These are phyloP conservation scores for Fibroporia radiculosa DNA, from an alignment of 768 basidiomycete species.

Conservation along the genomic window DNA sequence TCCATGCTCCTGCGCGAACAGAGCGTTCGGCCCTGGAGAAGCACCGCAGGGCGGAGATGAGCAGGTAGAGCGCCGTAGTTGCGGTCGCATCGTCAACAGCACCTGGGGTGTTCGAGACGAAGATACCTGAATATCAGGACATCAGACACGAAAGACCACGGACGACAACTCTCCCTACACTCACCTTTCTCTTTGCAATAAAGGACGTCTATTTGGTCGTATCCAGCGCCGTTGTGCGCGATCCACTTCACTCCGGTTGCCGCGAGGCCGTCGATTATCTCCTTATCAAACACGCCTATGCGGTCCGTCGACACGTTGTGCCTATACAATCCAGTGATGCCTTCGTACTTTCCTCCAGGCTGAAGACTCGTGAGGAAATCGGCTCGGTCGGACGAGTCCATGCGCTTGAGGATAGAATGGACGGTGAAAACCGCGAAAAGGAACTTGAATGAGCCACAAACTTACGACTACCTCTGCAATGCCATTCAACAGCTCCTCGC, in stretches of 20 bases:
- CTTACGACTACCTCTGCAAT: conserved; percentile 75
- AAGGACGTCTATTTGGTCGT: conserved; percentile 77
- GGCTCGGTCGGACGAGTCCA: conserved; percentile 32
- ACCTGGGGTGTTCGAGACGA: conserved; percentile 81
- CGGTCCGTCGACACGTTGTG: conserved; percentile 56
- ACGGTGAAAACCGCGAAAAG: not conserved
- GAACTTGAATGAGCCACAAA: conserved; percentile 7
- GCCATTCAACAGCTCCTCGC: conserved; percentile 51
- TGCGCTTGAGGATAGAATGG: conserved; percentile 9
- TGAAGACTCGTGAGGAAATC: conserved; percentile 62
- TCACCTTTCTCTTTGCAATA: conserved; percentile 66
- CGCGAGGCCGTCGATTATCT: conserved; percentile 64
- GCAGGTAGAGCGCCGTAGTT: conserved; percentile 77
- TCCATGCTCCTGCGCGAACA: conserved; percentile 54
- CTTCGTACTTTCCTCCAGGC: conserved; percentile 68
- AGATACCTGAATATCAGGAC: conserved; percentile 56
- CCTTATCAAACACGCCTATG: conserved; percentile 77
- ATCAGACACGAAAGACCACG: too few relatives aligned
- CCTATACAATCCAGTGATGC: conserved; percentile 71
- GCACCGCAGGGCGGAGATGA: conserved; percentile 71
- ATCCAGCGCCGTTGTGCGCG: conserved; percentile 89
- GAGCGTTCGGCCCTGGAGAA: conserved; percentile 58
- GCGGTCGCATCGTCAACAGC: conserved; percentile 91
- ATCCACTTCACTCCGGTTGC: conserved; percentile 66
- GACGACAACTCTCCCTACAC: too few relatives aligned